Conservation (phyloP, 768 basidiomycete species). For the Russula dissimulans region DNA sequence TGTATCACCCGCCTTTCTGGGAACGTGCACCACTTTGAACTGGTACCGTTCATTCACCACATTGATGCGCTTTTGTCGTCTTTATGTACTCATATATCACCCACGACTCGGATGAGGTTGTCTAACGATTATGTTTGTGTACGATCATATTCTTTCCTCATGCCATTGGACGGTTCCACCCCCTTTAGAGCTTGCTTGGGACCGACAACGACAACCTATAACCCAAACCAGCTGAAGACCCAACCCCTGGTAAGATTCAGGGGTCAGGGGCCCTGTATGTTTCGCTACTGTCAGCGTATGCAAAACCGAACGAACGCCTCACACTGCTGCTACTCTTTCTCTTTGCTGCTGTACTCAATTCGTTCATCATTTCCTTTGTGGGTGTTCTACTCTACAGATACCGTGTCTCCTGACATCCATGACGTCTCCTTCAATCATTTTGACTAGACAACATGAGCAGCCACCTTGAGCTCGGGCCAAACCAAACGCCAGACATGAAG, state of each 20-base stretch:
- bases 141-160: too few species aligned
- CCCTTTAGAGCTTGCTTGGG: too few species aligned
- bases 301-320: not conserved
- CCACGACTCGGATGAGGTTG: too few species aligned
- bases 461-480: conserved; percentile 8
- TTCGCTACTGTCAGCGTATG: not conserved
- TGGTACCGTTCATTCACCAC: not conserved
- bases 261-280: too few species aligned
- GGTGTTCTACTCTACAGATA: not conserved
- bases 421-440: not conserved
- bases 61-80: not conserved
- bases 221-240: too few species aligned
- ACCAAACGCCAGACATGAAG: conserved; percentile 61
- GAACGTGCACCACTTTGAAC: not conserved
- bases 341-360: conserved; percentile 1
- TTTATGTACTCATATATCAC: too few species aligned
- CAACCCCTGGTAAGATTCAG: too few species aligned
- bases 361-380: not conserved
- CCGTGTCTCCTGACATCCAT: not conserved
- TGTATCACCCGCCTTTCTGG: conserved; percentile 11
- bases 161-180: too few species aligned
- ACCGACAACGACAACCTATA: too few species aligned
- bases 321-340: conserved; percentile 1
- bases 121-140: too few species aligned
- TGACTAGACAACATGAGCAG: conserved; percentile 15